Evolutionary conservation across 2,329 filamentous ascomycete species (phyloP).

Genomic region (Amesomyces nigricolor): DNA sequence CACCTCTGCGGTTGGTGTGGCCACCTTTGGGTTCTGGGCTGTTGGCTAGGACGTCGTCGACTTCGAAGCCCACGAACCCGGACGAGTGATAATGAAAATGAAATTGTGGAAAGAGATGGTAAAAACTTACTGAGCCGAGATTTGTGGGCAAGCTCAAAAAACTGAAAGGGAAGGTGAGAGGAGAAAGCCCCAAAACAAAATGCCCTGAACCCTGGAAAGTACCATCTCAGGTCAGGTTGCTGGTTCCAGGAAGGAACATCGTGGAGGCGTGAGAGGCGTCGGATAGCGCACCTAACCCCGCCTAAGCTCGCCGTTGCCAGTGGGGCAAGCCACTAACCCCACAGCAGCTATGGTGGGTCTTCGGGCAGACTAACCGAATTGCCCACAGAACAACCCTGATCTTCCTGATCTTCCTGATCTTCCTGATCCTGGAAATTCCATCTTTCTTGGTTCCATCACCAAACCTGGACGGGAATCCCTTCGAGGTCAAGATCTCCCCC

Average conservation of each 20-base stretch:
- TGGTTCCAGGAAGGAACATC: not conserved
- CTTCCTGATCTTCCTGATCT: too few species aligned
- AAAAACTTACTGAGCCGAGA: not conserved
- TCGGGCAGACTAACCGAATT: not conserved
- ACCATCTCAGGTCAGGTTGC: too few species aligned
- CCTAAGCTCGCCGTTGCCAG: slow-evolving; percentile 14
- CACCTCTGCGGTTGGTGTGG: not conserved
- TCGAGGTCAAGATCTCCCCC: too few species aligned
- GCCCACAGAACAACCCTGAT: too few species aligned
- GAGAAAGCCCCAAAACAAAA: too few species aligned
- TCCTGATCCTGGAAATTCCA: too few species aligned
- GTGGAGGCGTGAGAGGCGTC: slow-evolving; percentile 9
- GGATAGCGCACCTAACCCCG: slow-evolving; percentile 26
- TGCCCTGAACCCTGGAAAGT: too few species aligned
- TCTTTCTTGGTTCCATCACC: too few species aligned
- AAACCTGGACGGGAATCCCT: too few species aligned
- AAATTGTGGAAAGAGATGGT: not conserved
- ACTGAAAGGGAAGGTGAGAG: not conserved
- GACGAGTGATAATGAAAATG: not conserved
- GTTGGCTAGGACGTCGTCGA: not conserved
- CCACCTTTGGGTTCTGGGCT: not conserved
- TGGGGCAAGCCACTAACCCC: not conserved
- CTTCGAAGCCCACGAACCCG: too few species aligned
- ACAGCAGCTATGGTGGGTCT: not conserved
- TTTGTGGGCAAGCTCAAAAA: not conserved